Percentiles rank a stretch among this genome's conserved stretches.
phyloP scores from a whole-genome alignment of 1,139 yeast genomes.

The Geotrichum candidum region DNA sequence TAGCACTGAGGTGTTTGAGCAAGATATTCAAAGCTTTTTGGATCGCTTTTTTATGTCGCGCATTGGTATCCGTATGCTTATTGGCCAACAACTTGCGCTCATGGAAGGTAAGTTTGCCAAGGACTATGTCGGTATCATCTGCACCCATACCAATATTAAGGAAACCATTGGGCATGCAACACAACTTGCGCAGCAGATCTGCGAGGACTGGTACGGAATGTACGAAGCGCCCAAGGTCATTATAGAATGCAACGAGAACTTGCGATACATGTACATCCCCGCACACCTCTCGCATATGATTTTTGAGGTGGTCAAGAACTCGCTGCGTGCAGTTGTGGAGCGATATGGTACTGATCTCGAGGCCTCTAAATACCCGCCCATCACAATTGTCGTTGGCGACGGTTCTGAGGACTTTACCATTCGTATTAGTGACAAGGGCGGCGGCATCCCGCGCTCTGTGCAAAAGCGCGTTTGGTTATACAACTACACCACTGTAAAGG shows the following conservation, averaged over 20 bases:
- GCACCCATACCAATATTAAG: slow-evolving; percentile 71
- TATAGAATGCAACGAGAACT: slow-evolving; percentile 60
- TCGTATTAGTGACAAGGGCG: slow-evolving; percentile 78
- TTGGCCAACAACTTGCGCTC: slow-evolving; percentile 80
- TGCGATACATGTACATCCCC: slow-evolving; percentile 81
- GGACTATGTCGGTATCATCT: slow-evolving; percentile 75
- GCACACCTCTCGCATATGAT: slow-evolving; percentile 83
- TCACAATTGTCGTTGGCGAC: slow-evolving; percentile 68
- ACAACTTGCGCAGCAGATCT: slow-evolving; percentile 76
- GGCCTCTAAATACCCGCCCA: slow-evolving; percentile 52
- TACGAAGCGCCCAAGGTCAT: slow-evolving; percentile 76
- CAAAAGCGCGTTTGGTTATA: slow-evolving; percentile 77
- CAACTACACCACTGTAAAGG: slow-evolving; percentile 68
- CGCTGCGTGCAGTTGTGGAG: slow-evolving; percentile 81
- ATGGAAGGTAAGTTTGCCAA: slow-evolving; percentile 51
- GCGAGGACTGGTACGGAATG: slow-evolving; percentile 78
- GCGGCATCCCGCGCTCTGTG: slow-evolving; percentile 73
- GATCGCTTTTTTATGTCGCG: slow-evolving; percentile 81
- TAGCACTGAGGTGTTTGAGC: slow-evolving; percentile 31
- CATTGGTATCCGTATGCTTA: slow-evolving; percentile 79
- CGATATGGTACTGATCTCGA: slow-evolving; percentile 47
- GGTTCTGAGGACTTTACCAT: slow-evolving; percentile 78
- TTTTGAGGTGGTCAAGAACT: slow-evolving; percentile 75
- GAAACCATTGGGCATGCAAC: slow-evolving; percentile 79
- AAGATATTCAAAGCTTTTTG: slow-evolving; percentile 64